These are phyloP conservation scores for Solanum chiquidenum DNA, from an alignment of 257 asterid species.

Conservation along the genomic window DNA sequence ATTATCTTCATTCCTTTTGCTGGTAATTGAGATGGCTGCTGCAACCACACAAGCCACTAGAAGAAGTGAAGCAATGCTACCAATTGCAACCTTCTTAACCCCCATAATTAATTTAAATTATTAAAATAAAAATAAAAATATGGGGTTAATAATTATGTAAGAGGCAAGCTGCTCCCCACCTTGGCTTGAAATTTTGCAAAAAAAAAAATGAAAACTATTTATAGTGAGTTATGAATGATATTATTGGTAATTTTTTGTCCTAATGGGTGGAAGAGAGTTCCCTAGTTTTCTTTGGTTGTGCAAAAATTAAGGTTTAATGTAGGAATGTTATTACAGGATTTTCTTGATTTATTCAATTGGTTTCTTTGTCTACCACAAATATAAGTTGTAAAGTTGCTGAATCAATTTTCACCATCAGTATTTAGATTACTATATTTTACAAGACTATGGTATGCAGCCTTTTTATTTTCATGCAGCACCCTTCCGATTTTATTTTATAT, in stretches of 20 bases:
- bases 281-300: neutral
- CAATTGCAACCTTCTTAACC: slow-evolving; percentile 4
- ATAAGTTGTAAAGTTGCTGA: neutral
- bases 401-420: neutral
- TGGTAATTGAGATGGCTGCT: neutral
- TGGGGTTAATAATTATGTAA: neutral
- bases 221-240: neutral
- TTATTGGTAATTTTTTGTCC: neutral
- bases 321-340: neutral
- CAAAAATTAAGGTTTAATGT: neutral
- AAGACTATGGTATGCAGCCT: neutral
- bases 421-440: neutral
- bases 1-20: neutral
- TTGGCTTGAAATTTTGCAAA: neutral
- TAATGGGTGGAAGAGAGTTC: neutral
- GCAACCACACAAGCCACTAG: slow-evolving; percentile 23
- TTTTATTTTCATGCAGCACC: neutral
- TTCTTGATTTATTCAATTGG: neutral
- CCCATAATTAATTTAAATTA: neutral
- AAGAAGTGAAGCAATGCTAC: slow-evolving; percentile 18
- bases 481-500: neutral
- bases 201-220: neutral
- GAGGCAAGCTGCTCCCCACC: neutral
- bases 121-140: neutral
- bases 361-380: neutral